A percentile compares a stretch with the other conserved stretches of the same genome.
These are phyloP conservation scores for Xylaria grammica DNA, from an alignment of 495 filamentous ascomycete genomes.

Conservation along the genomic window DNA sequence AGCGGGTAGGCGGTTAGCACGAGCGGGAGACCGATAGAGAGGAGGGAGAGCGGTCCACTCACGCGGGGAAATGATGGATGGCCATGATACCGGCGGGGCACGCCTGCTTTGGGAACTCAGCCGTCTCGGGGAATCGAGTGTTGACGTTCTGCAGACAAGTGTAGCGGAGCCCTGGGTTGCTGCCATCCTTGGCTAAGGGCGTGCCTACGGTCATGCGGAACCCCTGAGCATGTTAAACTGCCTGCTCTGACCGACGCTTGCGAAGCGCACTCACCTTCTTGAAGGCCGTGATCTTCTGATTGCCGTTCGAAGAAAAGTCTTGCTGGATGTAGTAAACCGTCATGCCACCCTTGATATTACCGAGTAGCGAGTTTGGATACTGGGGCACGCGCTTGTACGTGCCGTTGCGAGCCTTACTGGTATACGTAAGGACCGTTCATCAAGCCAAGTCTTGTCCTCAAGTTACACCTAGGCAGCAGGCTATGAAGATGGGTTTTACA, in stretches of 20 bases:
- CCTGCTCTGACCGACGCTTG: neutral
- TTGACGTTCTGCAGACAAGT: constrained; percentile 38
- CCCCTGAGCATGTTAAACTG: constrained; percentile 35
- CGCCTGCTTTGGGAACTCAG: constrained; percentile 27
- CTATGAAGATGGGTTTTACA: constrained; percentile 15
- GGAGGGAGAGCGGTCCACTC: constrained; percentile 23
- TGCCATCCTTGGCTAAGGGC: constrained; percentile 29
- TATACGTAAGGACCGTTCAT: constrained; percentile 29
- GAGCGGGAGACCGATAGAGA: constrained; percentile 10
- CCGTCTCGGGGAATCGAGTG: constrained; percentile 38
- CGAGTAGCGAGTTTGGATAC: constrained; percentile 34
- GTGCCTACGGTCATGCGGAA: constrained; percentile 50
- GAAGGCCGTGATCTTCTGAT: constrained; percentile 49
- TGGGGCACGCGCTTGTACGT: constrained; percentile 45
- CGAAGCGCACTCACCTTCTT: constrained; percentile 39
- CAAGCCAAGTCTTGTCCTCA: constrained; percentile 10
- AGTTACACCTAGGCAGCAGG: constrained; percentile 16
- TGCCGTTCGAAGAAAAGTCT: constrained; percentile 43
- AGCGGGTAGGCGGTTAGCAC: constrained; percentile 18
- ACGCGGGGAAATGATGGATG: constrained; percentile 43
- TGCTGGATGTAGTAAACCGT: constrained; percentile 53
- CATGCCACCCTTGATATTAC: constrained; percentile 48
- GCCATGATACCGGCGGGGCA: constrained; percentile 41
- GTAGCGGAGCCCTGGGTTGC: constrained; percentile 35
- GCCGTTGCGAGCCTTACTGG: constrained; percentile 43